These are phyloP conservation scores for Osmanthus fragrans DNA, from an alignment of 257 asterid genomes.

Conservation along the genomic window DNA sequence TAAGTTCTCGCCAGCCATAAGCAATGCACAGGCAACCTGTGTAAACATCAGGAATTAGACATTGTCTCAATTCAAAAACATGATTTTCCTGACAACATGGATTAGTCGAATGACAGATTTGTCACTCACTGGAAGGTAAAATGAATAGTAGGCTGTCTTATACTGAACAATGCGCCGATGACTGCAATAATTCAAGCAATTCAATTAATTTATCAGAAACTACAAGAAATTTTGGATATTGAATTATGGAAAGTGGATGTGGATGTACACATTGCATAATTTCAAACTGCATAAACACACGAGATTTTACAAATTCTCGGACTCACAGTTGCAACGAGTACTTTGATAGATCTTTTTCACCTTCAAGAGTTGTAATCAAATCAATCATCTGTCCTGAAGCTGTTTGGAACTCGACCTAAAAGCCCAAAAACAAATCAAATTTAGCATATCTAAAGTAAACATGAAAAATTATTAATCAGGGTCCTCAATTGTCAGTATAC, in stretches of 20 bases:
- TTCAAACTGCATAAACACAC: background rate
- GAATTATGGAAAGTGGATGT: background rate
- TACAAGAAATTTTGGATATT: background rate
- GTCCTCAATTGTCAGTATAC: constrained; percentile 35
- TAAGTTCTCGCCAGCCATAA: constrained; percentile 83
- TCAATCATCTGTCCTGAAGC: constrained; percentile 98
- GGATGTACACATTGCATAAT: too few species aligned
- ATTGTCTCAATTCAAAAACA: constrained; percentile 8
- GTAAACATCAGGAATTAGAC: constrained; percentile 23
- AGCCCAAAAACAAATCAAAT: constrained; percentile 11
- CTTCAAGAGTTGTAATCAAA: constrained; percentile 80
- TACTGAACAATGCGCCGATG: constrained; percentile 91
- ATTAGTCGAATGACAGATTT: background rate
- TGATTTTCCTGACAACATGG: constrained; percentile 3
- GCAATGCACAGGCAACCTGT: constrained; percentile 93
- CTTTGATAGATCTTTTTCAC: constrained; percentile 87
- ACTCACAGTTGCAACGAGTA: constrained; percentile 88
- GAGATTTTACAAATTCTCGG: constrained; percentile 10
- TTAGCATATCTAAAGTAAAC: background rate
- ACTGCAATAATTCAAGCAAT: constrained; percentile 44
- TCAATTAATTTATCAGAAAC: background rate
- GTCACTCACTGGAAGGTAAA: constrained; percentile 83
- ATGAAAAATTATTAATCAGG: background rate
- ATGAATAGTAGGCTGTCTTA: constrained; percentile 94
- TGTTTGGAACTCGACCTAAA: constrained; percentile 53